These are phyloP conservation scores for Ophiocytium majus DNA, from an alignment of 352 stramenopile genomes.

Conservation along the genomic window DNA sequence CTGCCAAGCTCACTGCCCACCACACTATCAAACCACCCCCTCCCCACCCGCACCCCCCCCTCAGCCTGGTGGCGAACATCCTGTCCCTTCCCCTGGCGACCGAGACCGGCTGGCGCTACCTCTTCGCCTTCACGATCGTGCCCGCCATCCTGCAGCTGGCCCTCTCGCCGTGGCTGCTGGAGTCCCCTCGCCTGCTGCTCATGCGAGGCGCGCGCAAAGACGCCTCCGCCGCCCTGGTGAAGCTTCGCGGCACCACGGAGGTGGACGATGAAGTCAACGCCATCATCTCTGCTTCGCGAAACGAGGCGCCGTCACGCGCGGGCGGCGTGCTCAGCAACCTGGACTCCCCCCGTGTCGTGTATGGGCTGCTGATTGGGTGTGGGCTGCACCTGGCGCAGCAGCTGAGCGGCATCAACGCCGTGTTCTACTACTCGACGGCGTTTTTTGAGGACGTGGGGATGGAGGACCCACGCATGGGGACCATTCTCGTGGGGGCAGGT, in stretches of 20 bases:
- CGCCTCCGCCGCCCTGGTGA: background rate
- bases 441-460: slow-evolving; percentile 74
- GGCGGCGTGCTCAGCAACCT: slow-evolving; percentile 34
- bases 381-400: slow-evolving; percentile 71
- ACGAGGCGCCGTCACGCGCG: background rate
- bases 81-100: slow-evolving; percentile 69
- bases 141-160: slow-evolving; percentile 60
- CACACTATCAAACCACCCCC: too few relatives aligned
- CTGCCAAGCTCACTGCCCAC: too few relatives aligned
- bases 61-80: slow-evolving; percentile 71
- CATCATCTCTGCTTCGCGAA: background rate
- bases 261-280: background rate
- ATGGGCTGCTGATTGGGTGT: slow-evolving; percentile 18
- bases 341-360: background rate
- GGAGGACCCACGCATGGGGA: slow-evolving; percentile 65
- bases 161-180: slow-evolving; percentile 34
- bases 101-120: slow-evolving; percentile 60
- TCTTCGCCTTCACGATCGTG: slow-evolving; percentile 67
- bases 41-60: too few relatives aligned
- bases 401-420: slow-evolving; percentile 76
- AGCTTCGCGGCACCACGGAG: background rate
- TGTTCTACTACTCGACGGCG: slow-evolving; percentile 78
- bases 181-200: slow-evolving; percentile 53
- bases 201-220: background rate
- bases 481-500: slow-evolving; percentile 3